Percentiles rank a stretch among this genome's conserved stretches.
Evolutionary conservation across 495 filamentous ascomycete genomes (phyloP).

Genomic region (Talaromyces liani): DNA sequence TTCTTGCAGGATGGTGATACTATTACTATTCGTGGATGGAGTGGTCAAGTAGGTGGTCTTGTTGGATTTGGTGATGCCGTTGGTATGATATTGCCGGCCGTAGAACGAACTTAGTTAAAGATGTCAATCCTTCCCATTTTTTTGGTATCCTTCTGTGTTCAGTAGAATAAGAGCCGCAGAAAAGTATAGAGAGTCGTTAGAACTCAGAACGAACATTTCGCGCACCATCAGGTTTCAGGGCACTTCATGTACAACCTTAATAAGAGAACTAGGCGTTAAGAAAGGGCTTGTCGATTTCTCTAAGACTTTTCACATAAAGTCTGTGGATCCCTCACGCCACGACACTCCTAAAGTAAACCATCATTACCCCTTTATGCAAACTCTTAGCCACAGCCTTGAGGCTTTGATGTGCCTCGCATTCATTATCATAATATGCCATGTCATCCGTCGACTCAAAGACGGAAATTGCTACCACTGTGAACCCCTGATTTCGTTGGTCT

Average conservation of each 20-base stretch:
- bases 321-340: background rate
- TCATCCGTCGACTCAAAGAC: slow-evolving; percentile 57
- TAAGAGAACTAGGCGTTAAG: background rate
- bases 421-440: slow-evolving; percentile 62
- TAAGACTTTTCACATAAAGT: background rate
- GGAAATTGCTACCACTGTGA: slow-evolving; percentile 49
- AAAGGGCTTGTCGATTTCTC: too few species aligned
- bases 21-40: slow-evolving; percentile 61
- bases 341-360: slow-evolving; percentile 40
- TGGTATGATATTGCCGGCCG: slow-evolving; percentile 48
- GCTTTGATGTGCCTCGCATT: slow-evolving; percentile 53
- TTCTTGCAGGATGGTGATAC: slow-evolving; percentile 85
- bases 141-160: background rate
- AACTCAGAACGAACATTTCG: background rate
- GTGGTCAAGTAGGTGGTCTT: slow-evolving; percentile 46
- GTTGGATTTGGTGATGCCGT: slow-evolving; percentile 70
- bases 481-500: slow-evolving; percentile 56
- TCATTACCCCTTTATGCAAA: slow-evolving; percentile 36
- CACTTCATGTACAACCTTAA: background rate
- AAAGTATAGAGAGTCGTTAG: background rate
- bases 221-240: background rate
- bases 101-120: background rate
- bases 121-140: background rate
- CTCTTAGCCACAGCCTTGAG: slow-evolving; percentile 44
- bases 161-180: background rate